Base-by-base conservation (phyloP, 1,284 basidiomycete genomes). In the Lignosus rhinocerotis region DNA sequence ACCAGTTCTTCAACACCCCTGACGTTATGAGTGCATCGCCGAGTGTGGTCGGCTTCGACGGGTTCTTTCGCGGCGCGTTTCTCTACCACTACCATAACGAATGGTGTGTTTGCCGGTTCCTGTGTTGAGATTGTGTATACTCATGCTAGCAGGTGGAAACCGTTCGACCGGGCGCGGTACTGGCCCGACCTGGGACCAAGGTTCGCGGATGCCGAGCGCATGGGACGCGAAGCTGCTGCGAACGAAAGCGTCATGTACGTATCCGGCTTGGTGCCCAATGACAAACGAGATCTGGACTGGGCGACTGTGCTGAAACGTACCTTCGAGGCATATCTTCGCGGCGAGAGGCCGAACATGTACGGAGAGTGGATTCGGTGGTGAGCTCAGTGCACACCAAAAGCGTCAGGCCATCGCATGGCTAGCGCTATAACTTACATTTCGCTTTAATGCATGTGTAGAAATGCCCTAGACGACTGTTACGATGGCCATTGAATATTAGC, bases 341-440 rank as follows among this genome's bases (percentile, higher is more conserved):
- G 89, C 17, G 94, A 96, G 75, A 76, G 81, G 62, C 93, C 94
- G 14, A 96, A 94, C 72, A 91, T 94, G 89, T 96, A 95, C 68
- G 93, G 93, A 53, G 93, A 95, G 74, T 93, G 88, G 83, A 73
- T 91, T 58, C 74, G 78, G 63, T 90, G 87, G 87, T 90, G 71
- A 77, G 63, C 19, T 21, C 45, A 56, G 39, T 38, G 50, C 55
- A 31, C 42, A 41, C 14, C 39, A 9, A 51, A 51, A 11, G 33
- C 16, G 41, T 32, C 49, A n/a, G n/a, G 47, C 14, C n/a, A n/a
- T n/a, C n/a, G n/a, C n/a, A n/a, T n/a, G n/a, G n/a, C n/a, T n/a
- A n/a, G n/a, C n/a, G n/a, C n/a, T n/a, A 17, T 21, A 45, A 12
- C 6, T 21, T 45, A 30, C 25, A 30, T 45, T 34, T 9, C 21